Conservation (phyloP, 2,329 filamentous ascomycete species). For the Fusarium sp. region DNA sequence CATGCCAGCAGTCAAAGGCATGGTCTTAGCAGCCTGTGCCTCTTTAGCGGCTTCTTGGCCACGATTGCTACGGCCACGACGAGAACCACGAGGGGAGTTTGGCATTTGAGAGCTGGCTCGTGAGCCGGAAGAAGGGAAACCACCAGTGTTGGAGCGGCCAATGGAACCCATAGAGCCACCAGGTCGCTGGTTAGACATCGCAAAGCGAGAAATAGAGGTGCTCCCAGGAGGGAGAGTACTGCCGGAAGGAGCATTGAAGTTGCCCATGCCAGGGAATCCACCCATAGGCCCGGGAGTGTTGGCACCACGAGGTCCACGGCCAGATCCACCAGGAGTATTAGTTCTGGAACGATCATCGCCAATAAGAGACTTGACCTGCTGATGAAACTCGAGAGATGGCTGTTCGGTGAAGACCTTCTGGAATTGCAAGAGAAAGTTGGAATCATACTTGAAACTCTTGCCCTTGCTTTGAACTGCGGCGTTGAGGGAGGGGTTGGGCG, state of each 20-base stretch:
- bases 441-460: conserved; percentile 92
- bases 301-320: conserved; percentile 26
- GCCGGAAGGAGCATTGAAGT: conserved; percentile 66
- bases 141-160: conserved; percentile 52
- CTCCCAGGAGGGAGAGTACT: conserved; percentile 78
- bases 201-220: conserved; percentile 82
- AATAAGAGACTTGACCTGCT: conserved; percentile 87
- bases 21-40: conserved; percentile 80
- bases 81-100: conserved; percentile 79
- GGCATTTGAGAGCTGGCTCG: conserved; percentile 70
- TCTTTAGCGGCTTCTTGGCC: conserved; percentile 67
- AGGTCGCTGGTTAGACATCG: conserved; percentile 62
- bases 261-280: conserved; percentile 74
- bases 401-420: conserved; percentile 97
- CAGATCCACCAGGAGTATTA: conserved; percentile 36
- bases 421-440: conserved; percentile 95
- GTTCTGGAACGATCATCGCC: conserved; percentile 73
- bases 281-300: conserved; percentile 37
- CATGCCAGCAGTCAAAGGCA: conserved; percentile 88
- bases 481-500: conserved; percentile 93
- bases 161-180: conserved; percentile 56
- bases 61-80: conserved; percentile 51
- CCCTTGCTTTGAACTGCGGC: conserved; percentile 81
- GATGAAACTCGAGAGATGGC: conserved; percentile 92
- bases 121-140: conserved; percentile 70